These are phyloP conservation scores for Leccinum boreale DNA, from an alignment of 768 basidiomycete species.

Conservation along the genomic window DNA sequence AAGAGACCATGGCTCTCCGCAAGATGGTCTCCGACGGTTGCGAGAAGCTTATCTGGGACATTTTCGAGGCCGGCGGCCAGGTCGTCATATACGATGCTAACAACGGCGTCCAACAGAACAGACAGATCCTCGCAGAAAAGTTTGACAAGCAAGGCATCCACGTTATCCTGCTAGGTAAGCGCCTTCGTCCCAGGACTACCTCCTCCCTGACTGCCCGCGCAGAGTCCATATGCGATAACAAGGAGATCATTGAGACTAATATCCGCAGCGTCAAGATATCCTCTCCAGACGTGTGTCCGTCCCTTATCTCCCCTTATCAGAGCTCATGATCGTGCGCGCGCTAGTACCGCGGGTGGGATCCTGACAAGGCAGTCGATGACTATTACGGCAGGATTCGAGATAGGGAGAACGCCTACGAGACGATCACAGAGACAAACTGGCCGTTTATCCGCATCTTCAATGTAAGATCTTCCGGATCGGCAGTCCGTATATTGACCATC, in stretches of 20 bases:
- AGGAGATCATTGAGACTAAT: constrained; percentile 90
- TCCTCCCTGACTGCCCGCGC: constrained; percentile 10
- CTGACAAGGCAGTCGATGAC: constrained; percentile 87
- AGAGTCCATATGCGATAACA: constrained; percentile 92
- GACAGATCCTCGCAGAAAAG: constrained; percentile 75
- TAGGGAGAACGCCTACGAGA: constrained; percentile 86
- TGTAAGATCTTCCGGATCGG: constrained; percentile 37
- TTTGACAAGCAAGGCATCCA: constrained; percentile 87
- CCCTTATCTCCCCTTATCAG: neutral
- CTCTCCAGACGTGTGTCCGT: constrained; percentile 81
- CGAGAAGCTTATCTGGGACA: constrained; percentile 85
- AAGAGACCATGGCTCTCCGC: constrained; percentile 77
- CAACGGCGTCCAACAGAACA: constrained; percentile 69
- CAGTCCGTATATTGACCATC: constrained; percentile 6
- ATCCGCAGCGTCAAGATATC: constrained; percentile 97
- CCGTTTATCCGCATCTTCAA: constrained; percentile 95
- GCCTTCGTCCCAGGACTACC: neutral
- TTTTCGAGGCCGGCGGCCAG: constrained; percentile 84
- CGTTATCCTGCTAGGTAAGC: constrained; percentile 85
- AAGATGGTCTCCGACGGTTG: constrained; percentile 76
- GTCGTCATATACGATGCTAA: constrained; percentile 99
- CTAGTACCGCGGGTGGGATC: constrained; percentile 91
- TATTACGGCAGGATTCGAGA: constrained; percentile 87
- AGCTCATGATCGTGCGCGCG: neutral
- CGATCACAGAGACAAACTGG: constrained; percentile 87